These are phyloP conservation scores for Austroboletus festivus DNA, from an alignment of 768 basidiomycete genomes.

Conservation along the genomic window DNA sequence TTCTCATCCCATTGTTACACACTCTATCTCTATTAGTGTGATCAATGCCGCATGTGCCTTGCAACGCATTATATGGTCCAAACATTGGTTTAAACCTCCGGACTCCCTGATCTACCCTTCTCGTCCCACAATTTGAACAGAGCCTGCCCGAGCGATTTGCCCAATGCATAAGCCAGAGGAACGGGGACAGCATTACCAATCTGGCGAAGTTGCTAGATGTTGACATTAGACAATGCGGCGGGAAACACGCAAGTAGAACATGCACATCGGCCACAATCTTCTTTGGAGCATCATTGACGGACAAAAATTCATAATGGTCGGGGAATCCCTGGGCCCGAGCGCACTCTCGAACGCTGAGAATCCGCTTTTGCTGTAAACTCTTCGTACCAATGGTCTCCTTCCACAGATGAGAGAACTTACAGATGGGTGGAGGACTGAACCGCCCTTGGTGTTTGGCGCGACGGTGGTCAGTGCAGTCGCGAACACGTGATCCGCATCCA, in stretches of 20 bases:
- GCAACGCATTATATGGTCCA: neutral
- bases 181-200: slow-evolving; percentile 82
- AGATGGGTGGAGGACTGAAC: slow-evolving; percentile 43
- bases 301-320: slow-evolving; percentile 62
- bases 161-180: slow-evolving; percentile 63
- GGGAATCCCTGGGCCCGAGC: slow-evolving; percentile 81
- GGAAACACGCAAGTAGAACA: slow-evolving; percentile 8
- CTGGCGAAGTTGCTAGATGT: slow-evolving; percentile 62
- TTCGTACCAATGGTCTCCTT: neutral
- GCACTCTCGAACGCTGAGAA: slow-evolving; percentile 62
- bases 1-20: slow-evolving; percentile 5
- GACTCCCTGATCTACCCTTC: slow-evolving; percentile 44
- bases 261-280: slow-evolving; percentile 52
- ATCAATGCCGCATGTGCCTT: too few relatives aligned
- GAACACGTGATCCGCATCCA: slow-evolving; percentile 53
- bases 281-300: slow-evolving; percentile 35
- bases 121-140: slow-evolving; percentile 45
- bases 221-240: slow-evolving; percentile 1
- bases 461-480: slow-evolving; percentile 61
- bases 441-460: slow-evolving; percentile 49
- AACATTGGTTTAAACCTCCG: slow-evolving; percentile 29
- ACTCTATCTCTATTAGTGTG: neutral
- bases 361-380: slow-evolving; percentile 59
- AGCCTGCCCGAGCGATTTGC: slow-evolving; percentile 43
- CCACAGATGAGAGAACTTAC: slow-evolving; percentile 27